Percentiles rank a stretch among this genome's conserved stretches.
Conservation (phyloP, 106 monocot species). For the Amphibolis antarctica region DNA sequence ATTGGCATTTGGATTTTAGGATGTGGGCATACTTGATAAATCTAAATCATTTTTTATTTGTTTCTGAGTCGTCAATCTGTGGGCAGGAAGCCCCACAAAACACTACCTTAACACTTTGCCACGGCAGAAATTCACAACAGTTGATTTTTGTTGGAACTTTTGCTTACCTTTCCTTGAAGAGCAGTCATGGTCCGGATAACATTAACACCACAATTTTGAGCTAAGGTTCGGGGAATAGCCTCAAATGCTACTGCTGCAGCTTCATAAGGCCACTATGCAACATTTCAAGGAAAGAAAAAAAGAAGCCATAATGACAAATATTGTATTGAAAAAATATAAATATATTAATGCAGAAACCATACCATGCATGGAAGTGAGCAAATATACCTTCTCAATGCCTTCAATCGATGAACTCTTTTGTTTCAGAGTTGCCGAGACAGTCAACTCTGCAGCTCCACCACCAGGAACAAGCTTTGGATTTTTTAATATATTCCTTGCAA, state of each 20-base stretch:
- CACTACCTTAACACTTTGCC: too few relatives aligned
- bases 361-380: not conserved
- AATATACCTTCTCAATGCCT: conserved; percentile 82
- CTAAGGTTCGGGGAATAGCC: conserved; percentile 87
- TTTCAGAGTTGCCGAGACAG: conserved; percentile 82
- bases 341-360: not conserved
- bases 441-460: conserved; percentile 83
- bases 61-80: too few relatives aligned
- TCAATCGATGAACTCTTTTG: conserved; percentile 96
- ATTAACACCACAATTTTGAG: conserved; percentile 94
- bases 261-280: conserved; percentile 93
- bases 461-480: conserved; percentile 96
- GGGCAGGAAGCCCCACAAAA: too few relatives aligned
- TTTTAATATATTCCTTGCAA: conserved; percentile 85
- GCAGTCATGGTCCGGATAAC: conserved; percentile 93
- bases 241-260: conserved; percentile 98
- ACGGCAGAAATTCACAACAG: too few relatives aligned
- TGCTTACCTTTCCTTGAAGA: conserved; percentile 92
- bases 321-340: not conserved
- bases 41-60: too few relatives aligned
- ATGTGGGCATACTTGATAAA: too few relatives aligned
- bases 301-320: too few relatives aligned
- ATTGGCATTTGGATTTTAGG: too few relatives aligned
- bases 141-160: too few relatives aligned
- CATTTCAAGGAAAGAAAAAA: not conserved